Evolutionary conservation across 345 rosid genomes (phyloP).

Genomic region (Salix koriyanagi): DNA sequence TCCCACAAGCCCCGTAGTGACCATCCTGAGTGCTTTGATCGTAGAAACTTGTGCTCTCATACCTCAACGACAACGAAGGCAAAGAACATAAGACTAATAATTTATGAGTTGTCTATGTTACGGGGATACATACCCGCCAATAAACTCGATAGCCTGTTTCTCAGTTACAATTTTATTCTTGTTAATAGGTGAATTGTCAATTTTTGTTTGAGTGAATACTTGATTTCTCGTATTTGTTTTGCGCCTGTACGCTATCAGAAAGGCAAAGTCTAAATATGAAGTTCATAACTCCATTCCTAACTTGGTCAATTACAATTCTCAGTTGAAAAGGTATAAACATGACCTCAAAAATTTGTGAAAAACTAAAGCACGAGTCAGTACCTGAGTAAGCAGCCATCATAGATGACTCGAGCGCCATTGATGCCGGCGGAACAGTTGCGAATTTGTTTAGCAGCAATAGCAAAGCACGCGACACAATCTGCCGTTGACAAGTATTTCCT

Average conservation of each 20-base stretch:
- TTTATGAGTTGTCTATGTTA: not conserved
- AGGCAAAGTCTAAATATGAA: too few relatives aligned
- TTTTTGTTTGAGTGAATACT: too few relatives aligned
- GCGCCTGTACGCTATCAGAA: too few relatives aligned
- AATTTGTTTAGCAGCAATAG: slow-evolving; percentile 17
- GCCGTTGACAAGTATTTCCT: slow-evolving; percentile 30
- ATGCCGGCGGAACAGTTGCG: slow-evolving; percentile 31
- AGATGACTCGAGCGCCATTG: slow-evolving; percentile 36
- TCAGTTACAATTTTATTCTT: too few relatives aligned
- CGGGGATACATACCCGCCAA: too few relatives aligned
- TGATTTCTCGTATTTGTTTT: too few relatives aligned
- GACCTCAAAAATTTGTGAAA: not conserved
- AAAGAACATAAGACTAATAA: not conserved
- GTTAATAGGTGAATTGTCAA: too few relatives aligned
- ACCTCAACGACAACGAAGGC: slow-evolving; percentile 15
- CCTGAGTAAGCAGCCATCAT: slow-evolving; percentile 43
- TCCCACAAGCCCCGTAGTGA: slow-evolving; percentile 23
- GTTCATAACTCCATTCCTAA: too few relatives aligned
- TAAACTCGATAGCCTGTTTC: too few relatives aligned
- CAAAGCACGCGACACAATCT: slow-evolving; percentile 34
- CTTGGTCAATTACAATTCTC: too few relatives aligned
- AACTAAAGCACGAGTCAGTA: not conserved
- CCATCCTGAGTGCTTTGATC: slow-evolving; percentile 30
- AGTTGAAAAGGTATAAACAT: too few relatives aligned
- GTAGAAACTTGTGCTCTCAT: slow-evolving; percentile 40